Base-by-base conservation (phyloP, 768 basidiomycete species). In the Omphalotus guepiniiformis region DNA sequence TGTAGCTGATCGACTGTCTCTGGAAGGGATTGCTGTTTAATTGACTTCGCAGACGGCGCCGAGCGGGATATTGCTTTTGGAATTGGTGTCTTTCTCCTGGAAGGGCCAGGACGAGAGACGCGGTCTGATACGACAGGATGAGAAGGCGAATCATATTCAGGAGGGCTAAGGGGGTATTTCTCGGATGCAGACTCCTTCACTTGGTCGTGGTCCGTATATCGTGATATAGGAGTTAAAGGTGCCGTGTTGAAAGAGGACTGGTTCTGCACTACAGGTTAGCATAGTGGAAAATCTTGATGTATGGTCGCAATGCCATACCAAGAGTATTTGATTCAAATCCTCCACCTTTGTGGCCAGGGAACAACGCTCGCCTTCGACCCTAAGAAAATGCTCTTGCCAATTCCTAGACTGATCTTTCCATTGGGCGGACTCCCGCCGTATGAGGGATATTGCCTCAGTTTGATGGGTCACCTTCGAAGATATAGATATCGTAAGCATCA, bases 381-480 rank as follows among this genome's bases (percentile, higher is more conserved):
- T 79, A 29, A 82, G 67, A 60, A 86, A 88, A 55, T 87, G 85
- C 18, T 86, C 85, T 61, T 88, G 88, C 87, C 87, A 89, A 55
- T 83, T 83, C 44, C 72, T 70, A 0, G 85, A 77, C 55, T 88
- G 87, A 41, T 82, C 79, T 62, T 86, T 87, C 84, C 85, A 87
- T 44, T 88, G 84, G 0, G 64, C 67, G 0, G 78, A 69, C 59
- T 90, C 85, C 40, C 82, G 73, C 21, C 79, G 76, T 25, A 88
- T 69, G 45, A 80, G 80, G 1, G 71, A 59, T 43, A 85, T 79
- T 5, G 78, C 78, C 40, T 84, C 80, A 12, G 70, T 66, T 53
- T 85, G 79, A 55, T 83, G 79, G 6, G 71, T 63, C 42, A 79
- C 72, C 85, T 85, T 46, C 15, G 16, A 15, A 9, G 16, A 6